A percentile compares a stretch with the other conserved stretches of the same genome.
These are phyloP conservation scores for Candida maesae DNA, from an alignment of 805 yeast genomes.

Conservation along the genomic window DNA sequence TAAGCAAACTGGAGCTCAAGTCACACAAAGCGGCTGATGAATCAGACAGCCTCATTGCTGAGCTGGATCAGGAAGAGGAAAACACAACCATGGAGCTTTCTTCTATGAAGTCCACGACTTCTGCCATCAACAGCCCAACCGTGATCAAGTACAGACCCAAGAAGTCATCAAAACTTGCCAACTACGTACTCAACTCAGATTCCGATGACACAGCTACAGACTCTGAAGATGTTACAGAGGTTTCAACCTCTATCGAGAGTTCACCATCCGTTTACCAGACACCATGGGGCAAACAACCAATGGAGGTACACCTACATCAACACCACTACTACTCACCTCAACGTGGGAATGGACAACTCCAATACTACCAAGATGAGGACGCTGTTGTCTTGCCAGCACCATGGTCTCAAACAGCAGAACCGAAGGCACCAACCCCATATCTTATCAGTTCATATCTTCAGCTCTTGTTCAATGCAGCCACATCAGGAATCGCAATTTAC, in stretches of 20 bases:
- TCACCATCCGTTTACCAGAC: constrained; percentile 11
- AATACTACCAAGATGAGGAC: constrained; percentile 7
- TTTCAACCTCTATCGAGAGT: constrained; percentile 3
- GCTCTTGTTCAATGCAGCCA: constrained; percentile 44
- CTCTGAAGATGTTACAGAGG: constrained; percentile 1
- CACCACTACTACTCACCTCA: constrained; percentile 32
- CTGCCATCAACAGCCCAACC: constrained; percentile 8
- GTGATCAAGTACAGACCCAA: constrained; percentile 13
- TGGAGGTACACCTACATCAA: constrained; percentile 38
- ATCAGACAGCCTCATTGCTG: constrained; percentile 5
- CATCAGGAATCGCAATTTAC: constrained; percentile 42
- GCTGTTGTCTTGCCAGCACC: constrained; percentile 46
- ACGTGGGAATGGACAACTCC: too few relatives aligned
- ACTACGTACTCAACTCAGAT: constrained; percentile 12
- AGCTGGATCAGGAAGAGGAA: constrained; percentile 5
- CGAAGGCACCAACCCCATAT: constrained; percentile 52
- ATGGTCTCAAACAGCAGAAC: constrained; percentile 50
- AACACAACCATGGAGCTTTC: neutral
- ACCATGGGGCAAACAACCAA: constrained; percentile 21
- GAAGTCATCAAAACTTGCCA: constrained; percentile 15
- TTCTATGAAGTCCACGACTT: neutral
- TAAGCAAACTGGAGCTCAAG: constrained; percentile 8
- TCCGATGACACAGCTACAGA: constrained; percentile 7
- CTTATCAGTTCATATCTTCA: constrained; percentile 60
- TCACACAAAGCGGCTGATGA: constrained; percentile 7